phyloP scores from a whole-genome alignment of 345 rosid species.

The Boechera retrofracta region DNA sequence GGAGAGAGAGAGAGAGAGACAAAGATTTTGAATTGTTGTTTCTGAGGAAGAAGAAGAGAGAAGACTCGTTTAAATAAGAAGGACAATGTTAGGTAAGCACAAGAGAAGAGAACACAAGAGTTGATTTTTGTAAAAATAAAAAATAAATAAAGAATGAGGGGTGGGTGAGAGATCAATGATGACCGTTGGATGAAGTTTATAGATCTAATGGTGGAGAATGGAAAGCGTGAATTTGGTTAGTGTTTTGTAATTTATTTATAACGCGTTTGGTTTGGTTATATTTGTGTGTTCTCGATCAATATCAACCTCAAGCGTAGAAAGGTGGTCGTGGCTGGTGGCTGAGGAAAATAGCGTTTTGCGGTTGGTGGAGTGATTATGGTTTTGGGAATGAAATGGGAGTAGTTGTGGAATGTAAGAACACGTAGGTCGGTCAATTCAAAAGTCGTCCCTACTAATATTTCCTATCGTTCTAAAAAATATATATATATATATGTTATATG shows the following conservation, averaged over 20 bases:
- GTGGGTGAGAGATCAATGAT: conserved; percentile 42
- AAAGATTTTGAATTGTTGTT: conserved; percentile 26
- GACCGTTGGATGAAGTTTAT: conserved; percentile 36
- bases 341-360: conserved; percentile 36
- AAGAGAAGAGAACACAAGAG: conserved; percentile 24
- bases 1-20: not conserved
- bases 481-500: not conserved
- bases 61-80: conserved; percentile 40
- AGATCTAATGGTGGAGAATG: conserved; percentile 37
- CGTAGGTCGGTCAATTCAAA: conserved; percentile 20
- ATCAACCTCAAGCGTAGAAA: not conserved
- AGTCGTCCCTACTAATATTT: conserved; percentile 15
- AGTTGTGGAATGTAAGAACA: conserved; percentile 31
- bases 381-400: conserved; percentile 31
- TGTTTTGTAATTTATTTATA: not conserved
- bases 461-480: not conserved
- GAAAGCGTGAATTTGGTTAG: conserved; percentile 32
- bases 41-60: conserved; percentile 44
- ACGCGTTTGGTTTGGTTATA: conserved; percentile 14
- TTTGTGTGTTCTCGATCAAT: not conserved
- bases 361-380: conserved; percentile 39
- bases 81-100: conserved; percentile 36
- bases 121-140: not conserved
- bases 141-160: conserved; percentile 17
- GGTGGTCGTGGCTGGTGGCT: conserved; percentile 43